These are phyloP conservation scores for Microcos paniculata DNA, from an alignment of 345 rosid species.

Conservation along the genomic window DNA sequence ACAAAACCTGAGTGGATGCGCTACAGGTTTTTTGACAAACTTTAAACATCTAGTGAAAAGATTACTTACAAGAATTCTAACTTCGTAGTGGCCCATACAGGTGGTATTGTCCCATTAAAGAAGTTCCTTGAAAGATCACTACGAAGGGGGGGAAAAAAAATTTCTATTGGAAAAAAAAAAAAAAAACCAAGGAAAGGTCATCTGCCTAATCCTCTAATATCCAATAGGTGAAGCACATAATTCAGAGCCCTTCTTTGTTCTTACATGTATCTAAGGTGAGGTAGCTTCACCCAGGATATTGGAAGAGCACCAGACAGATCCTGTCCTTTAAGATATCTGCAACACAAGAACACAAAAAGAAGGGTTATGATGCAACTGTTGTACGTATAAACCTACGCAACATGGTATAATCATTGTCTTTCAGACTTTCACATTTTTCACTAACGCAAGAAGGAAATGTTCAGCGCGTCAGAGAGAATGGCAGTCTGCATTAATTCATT, in stretches of 20 bases:
- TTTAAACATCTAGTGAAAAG: background rate
- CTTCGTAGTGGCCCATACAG: slow-evolving; percentile 36
- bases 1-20: background rate
- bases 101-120: slow-evolving; percentile 47
- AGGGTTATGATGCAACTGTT: too few species aligned
- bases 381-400: too few species aligned
- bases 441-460: background rate
- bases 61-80: slow-evolving; percentile 13
- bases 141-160: background rate
- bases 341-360: background rate
- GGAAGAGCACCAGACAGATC: slow-evolving; percentile 28
- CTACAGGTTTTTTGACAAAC: background rate
- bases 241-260: background rate
- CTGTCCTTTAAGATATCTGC: slow-evolving; percentile 25
- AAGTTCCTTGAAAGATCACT: slow-evolving; percentile 41
- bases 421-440: background rate
- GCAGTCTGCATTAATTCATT: background rate
- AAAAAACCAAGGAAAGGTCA: too few species aligned
- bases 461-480: background rate
- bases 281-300: slow-evolving; percentile 19
- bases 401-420: background rate
- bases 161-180: too few species aligned
- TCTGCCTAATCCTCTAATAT: background rate
- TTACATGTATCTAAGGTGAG: slow-evolving; percentile 17
- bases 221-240: background rate